Base-by-base conservation (phyloP, 768 basidiomycete species). In the Naganishia kalamii region DNA sequence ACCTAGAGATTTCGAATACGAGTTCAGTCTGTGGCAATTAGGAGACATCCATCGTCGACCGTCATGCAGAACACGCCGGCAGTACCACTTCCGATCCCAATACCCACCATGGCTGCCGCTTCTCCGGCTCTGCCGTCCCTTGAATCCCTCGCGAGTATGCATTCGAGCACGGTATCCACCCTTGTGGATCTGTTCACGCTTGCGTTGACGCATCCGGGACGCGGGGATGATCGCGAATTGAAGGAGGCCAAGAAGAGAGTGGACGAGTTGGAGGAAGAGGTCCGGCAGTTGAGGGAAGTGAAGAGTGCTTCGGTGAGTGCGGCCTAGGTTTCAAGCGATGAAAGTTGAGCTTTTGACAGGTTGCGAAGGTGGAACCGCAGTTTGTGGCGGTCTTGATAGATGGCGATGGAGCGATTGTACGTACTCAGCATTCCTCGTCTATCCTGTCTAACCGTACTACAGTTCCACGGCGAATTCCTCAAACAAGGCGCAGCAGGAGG, bases 331-430 rank as follows among this genome's bases (percentile, higher is more conserved):
- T 40, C n/a, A 30, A 30, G 13, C 10, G 30, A 62, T 51, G 30
- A 48, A 11, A 41, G 43, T 40, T 2, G 32, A 32, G n/a, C 35
- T 41, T 4, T 30, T 30, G 47, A 1, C 33, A 44, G 50, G 51
- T 35, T 23, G n/a, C 21, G n/a, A 23, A 23, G 49, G 32, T 52
- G 15, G 62, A 65, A 29, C 65, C 64, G 8, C 21, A 37, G 5
- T 70, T 74, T 51, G 67, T 69, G 1, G 68, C 69, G 1, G 63
- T 73, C n/a, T 52, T 74, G 3, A 67, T 77, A 11, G 72, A 74
- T 40, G 72, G 72, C 1, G 73, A 74, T 37, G 70, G 69, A 13
- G 60, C 71, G 8, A 72, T 76, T 30, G 73, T 74, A 59, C 68
- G 70, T 67, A 3, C 17, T 21, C 46, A 19, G 30, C 5, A 30